phyloP scores from a whole-genome alignment of 139 green algal species.

The Desmodesmus armatus region DNA sequence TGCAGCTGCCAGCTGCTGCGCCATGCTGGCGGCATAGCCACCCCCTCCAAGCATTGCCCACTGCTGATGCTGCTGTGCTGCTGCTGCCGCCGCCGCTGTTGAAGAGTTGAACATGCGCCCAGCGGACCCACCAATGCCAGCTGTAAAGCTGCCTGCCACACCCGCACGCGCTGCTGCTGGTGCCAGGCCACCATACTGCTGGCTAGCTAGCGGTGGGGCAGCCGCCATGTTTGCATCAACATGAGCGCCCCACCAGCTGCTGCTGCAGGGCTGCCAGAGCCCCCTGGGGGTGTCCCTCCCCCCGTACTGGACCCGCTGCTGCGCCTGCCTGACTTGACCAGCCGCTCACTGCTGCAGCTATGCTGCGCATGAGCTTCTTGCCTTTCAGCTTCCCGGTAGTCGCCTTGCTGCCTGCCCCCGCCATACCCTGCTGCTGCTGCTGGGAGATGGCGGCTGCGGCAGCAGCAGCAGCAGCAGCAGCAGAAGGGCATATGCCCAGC shows the following conservation, averaged over 20 bases:
- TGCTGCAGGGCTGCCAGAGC: background rate
- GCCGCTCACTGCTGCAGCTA: background rate
- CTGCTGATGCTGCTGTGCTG: no score
- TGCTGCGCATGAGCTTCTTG: background rate
- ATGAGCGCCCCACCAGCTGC: no score
- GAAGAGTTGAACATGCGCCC: background rate
- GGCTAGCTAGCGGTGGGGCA: no score
- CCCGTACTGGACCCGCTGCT: background rate
- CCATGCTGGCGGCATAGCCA: no score
- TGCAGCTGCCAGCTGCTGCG: no score
- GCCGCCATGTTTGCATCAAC: no score
- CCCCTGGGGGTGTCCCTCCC: background rate
- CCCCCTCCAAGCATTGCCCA: no score
- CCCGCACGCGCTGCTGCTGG: background rate
- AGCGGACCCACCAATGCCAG: background rate
- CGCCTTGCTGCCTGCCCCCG: background rate
- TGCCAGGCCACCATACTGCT: no score
- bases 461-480: background rate
- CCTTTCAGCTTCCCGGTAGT: no score
- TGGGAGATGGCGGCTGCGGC: background rate
- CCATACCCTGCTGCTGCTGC: conserved; percentile 9
- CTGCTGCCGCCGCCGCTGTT: no score
- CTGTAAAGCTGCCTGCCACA: no score
- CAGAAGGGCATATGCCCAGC: background rate
- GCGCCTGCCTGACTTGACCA: background rate